These are phyloP conservation scores for Sclerotinia minor DNA, from an alignment of 2,329 filamentous ascomycete species.

Conservation along the genomic window DNA sequence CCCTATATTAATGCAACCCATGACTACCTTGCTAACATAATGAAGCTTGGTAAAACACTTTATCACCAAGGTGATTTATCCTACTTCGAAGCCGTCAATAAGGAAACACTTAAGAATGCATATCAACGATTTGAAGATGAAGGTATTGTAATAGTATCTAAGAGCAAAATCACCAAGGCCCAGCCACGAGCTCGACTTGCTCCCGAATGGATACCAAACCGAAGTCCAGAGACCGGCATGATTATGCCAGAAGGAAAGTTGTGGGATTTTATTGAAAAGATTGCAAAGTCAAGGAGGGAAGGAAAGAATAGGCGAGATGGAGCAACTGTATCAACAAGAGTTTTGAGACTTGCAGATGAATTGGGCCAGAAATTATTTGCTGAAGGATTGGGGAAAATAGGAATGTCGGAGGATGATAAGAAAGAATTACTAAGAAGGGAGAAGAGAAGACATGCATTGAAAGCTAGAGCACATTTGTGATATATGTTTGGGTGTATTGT, in stretches of 20 bases:
- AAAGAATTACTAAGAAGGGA: constrained; percentile 50
- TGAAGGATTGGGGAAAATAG: constrained; percentile 45
- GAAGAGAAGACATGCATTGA: constrained; percentile 49
- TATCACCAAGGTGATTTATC: constrained; percentile 97
- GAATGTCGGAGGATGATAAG: constrained; percentile 53
- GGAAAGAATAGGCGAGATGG: constrained; percentile 97
- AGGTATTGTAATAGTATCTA: constrained; percentile 76
- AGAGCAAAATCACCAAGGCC: constrained; percentile 62
- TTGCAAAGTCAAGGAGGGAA: constrained; percentile 78
- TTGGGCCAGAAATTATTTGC: constrained; percentile 71
- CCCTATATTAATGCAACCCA: not conserved
- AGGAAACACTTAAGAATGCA: constrained; percentile 93
- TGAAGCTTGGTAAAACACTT: constrained; percentile 84
- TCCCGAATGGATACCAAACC: constrained; percentile 70
- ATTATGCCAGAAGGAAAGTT: constrained; percentile 72
- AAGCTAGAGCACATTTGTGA: constrained; percentile 54
- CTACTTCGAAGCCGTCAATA: constrained; percentile 98
- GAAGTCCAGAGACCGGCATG: constrained; percentile 60
- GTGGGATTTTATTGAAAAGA: constrained; percentile 90
- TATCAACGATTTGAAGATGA: constrained; percentile 88
- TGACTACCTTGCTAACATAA: constrained; percentile 31
- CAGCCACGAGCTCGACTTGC: constrained; percentile 67
- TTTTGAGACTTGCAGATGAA: constrained; percentile 73
- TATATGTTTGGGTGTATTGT: constrained; percentile 23
- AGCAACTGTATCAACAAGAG: constrained; percentile 79